These are phyloP conservation scores for Kazachstania kunashirensis DNA, from an alignment of 805 yeast species.

Conservation along the genomic window DNA sequence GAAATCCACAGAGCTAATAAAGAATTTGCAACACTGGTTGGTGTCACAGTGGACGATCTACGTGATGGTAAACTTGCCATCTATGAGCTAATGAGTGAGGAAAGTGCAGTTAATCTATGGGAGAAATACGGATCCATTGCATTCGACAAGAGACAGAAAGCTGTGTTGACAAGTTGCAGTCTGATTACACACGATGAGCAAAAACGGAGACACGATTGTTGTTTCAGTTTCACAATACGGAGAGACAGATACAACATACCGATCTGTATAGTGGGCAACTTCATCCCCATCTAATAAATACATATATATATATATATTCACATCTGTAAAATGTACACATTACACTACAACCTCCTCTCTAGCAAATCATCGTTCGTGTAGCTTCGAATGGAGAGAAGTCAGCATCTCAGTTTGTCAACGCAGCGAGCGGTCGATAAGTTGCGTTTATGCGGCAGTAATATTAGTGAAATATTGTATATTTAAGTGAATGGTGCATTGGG, in stretches of 20 bases:
- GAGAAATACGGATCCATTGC: constrained; percentile 95
- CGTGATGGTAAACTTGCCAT: constrained; percentile 88
- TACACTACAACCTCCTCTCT: too few species aligned
- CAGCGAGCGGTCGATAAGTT: too few species aligned
- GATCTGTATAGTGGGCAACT: constrained; percentile 90
- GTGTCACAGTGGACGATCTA: constrained; percentile 79
- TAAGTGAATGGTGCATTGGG: too few species aligned
- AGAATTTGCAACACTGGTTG: constrained; percentile 89
- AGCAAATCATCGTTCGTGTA: too few species aligned
- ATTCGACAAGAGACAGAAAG: constrained; percentile 90
- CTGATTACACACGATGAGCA: constrained; percentile 71
- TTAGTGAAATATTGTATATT: too few species aligned
- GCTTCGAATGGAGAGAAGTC: too few species aligned
- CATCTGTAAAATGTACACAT: background rate
- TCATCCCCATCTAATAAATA: constrained; percentile 46
- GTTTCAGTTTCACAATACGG: constrained; percentile 88
- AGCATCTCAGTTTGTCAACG: too few species aligned
- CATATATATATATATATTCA: background rate
- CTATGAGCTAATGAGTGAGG: constrained; percentile 90
- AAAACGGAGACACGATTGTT: constrained; percentile 51
- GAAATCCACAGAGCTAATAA: constrained; percentile 92
- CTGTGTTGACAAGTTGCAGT: constrained; percentile 86
- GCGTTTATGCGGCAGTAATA: too few species aligned
- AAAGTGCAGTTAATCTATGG: constrained; percentile 94
- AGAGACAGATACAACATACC: constrained; percentile 92